phyloP scores from a whole-genome alignment of 495 filamentous ascomycete species.

The Cercophora newfieldiana region DNA sequence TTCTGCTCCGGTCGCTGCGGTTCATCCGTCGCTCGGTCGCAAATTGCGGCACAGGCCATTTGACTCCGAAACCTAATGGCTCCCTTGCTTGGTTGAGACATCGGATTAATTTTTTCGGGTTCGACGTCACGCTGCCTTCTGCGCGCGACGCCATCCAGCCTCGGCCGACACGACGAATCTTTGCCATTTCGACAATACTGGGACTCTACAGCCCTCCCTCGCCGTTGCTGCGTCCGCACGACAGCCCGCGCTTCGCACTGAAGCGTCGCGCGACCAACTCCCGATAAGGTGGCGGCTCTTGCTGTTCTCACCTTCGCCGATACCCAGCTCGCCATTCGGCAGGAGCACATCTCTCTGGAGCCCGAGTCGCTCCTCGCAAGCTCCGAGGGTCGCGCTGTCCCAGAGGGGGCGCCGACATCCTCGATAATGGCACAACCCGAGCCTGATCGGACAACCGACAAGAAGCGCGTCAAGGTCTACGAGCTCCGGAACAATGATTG shows the following conservation, averaged over 20 bases:
- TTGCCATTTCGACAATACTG: background rate
- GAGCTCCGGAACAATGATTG: slow-evolving; percentile 98
- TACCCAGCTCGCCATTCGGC: slow-evolving; percentile 42
- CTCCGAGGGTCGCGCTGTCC: slow-evolving; percentile 32
- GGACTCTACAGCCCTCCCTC: background rate
- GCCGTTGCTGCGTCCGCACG: background rate
- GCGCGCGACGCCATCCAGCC: slow-evolving; percentile 4
- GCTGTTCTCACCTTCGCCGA: slow-evolving; percentile 39
- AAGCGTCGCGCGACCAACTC: slow-evolving; percentile 33
- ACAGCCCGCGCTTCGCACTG: slow-evolving; percentile 28
- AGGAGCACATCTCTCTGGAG: slow-evolving; percentile 36
- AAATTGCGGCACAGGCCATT: slow-evolving; percentile 10
- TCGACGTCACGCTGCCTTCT: slow-evolving; percentile 22
- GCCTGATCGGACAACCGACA: slow-evolving; percentile 77
- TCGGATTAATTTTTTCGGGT: slow-evolving; percentile 17
- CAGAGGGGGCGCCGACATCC: slow-evolving; percentile 43
- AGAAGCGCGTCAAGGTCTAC: slow-evolving; percentile 98
- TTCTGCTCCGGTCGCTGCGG: background rate
- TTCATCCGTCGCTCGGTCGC: slow-evolving; percentile 12
- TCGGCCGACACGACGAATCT: slow-evolving; percentile 15
- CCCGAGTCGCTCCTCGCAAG: slow-evolving; percentile 41
- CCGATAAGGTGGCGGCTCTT: slow-evolving; percentile 48
- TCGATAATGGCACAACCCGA: slow-evolving; percentile 85
- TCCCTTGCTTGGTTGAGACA: slow-evolving; percentile 13
- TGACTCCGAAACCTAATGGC: slow-evolving; percentile 22